phyloP scores from a whole-genome alignment of 805 yeast genomes.

The Brettanomyces sp. region DNA sequence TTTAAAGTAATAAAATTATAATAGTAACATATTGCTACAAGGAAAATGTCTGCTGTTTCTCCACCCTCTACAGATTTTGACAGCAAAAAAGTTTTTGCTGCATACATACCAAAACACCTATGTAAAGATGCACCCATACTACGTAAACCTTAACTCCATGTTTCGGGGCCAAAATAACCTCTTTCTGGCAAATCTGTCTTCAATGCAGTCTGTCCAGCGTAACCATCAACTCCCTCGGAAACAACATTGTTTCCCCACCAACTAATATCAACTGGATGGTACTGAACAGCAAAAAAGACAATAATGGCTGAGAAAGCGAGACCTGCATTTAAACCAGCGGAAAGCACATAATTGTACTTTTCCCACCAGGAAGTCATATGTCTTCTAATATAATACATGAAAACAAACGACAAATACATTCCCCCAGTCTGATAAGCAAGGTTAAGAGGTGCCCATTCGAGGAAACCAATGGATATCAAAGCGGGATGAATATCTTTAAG shows the following conservation, averaged over 20 bases:
- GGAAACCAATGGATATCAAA: conserved; percentile 52
- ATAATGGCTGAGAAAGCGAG: conserved; percentile 54
- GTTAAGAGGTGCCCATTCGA: conserved; percentile 66
- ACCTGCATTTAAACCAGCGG: conserved; percentile 63
- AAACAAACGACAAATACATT: conserved; percentile 43
- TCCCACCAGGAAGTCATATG: conserved; percentile 66
- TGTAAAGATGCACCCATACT: too few species aligned
- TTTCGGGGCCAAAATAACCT: conserved; percentile 4
- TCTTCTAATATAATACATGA: conserved; percentile 42
- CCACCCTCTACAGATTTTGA: too few species aligned
- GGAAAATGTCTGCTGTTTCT: too few species aligned
- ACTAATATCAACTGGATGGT: conserved; percentile 26
- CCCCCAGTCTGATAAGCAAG: conserved; percentile 56
- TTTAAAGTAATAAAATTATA: too few species aligned
- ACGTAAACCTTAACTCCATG: not conserved
- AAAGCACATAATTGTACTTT: conserved; percentile 58
- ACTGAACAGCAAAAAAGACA: conserved; percentile 42
- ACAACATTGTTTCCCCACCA: conserved; percentile 65
- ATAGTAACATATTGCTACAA: too few species aligned
- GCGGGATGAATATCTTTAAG: conserved; percentile 51
- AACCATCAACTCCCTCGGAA: conserved; percentile 9
- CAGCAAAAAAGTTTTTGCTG: too few species aligned
- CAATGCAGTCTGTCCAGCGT: conserved; percentile 2
- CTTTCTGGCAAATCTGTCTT: conserved; percentile 1
- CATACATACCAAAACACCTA: too few species aligned